Evolutionary conservation across 1,284 basidiomycete species (phyloP).

Genomic region (Ceratobasidium sp.): DNA sequence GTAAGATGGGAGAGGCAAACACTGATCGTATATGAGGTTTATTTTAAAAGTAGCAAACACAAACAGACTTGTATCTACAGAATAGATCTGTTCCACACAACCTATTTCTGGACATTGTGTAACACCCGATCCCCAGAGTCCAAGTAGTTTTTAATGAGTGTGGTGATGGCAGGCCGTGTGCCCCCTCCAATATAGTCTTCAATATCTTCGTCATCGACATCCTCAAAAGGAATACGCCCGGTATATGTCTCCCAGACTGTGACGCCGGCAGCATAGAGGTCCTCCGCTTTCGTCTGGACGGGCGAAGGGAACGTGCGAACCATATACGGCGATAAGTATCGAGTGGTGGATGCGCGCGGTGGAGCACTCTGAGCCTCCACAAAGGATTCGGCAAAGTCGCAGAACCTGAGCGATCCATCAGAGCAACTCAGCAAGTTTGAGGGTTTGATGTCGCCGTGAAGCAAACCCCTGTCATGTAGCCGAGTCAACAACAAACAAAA

Average conservation of each 20-base stretch:
- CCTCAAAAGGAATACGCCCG: background rate
- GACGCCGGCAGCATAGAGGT: background rate
- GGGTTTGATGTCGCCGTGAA: slow-evolving; percentile 1
- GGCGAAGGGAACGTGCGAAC: background rate
- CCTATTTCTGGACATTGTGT: too few species aligned
- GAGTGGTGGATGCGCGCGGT: background rate
- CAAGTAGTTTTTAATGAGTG: background rate
- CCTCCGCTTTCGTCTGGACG: background rate
- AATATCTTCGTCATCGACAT: background rate
- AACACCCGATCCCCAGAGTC: background rate
- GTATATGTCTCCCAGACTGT: background rate
- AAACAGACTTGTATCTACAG: too few species aligned
- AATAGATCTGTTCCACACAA: too few species aligned
- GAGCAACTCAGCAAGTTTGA: background rate
- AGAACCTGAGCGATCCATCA: slow-evolving; percentile 1
- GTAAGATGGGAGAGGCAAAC: too few species aligned
- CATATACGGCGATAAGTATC: background rate
- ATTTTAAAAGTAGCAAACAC: too few species aligned
- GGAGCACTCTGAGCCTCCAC: background rate
- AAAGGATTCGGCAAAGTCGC: slow-evolving; percentile 6
- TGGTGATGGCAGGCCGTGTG: background rate
- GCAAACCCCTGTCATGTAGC: background rate
- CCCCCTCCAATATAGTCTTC: background rate
- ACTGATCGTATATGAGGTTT: too few species aligned
- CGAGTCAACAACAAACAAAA: background rate